These are phyloP conservation scores for Ampelocalamus luodianensis DNA, from an alignment of 176 grass and related monocot species.

Conservation along the genomic window DNA sequence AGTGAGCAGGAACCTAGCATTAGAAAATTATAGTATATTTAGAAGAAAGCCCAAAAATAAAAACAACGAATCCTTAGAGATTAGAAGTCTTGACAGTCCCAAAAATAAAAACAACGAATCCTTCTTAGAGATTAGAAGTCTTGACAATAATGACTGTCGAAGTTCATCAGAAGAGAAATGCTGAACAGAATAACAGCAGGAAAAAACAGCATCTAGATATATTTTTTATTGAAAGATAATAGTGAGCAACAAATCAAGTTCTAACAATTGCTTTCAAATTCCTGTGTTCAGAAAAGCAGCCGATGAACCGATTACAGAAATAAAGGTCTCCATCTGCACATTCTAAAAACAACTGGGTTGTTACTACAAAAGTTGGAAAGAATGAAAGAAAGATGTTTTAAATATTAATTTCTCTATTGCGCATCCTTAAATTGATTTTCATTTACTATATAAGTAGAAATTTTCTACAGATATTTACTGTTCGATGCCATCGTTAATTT, in stretches of 20 bases:
- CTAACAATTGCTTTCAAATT: not conserved
- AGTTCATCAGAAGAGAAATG: constrained; percentile 17
- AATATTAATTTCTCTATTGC: not conserved
- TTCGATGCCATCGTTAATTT: not conserved
- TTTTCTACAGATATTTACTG: not conserved
- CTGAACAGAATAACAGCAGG: not conserved
- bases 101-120: no score
- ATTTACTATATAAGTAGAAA: not conserved
- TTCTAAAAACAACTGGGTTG: not conserved
- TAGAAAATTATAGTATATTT: not conserved
- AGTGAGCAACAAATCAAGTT: no score
- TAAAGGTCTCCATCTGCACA: not conserved
- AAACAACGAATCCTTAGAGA: not conserved
- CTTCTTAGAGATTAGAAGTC: not conserved
- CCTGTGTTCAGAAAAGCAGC: constrained; percentile 4
- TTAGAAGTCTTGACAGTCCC: not conserved
- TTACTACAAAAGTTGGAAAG: not conserved
- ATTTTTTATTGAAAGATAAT: not conserved
- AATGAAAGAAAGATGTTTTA: not conserved
- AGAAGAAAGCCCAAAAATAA: not conserved
- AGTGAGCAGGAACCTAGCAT: not conserved
- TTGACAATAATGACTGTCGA: not conserved
- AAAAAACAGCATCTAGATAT: not conserved
- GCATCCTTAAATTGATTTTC: not conserved
- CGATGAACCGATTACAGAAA: not conserved